Base-by-base conservation (phyloP, 495 filamentous ascomycete genomes). In the Tuber aestivum region DNA sequence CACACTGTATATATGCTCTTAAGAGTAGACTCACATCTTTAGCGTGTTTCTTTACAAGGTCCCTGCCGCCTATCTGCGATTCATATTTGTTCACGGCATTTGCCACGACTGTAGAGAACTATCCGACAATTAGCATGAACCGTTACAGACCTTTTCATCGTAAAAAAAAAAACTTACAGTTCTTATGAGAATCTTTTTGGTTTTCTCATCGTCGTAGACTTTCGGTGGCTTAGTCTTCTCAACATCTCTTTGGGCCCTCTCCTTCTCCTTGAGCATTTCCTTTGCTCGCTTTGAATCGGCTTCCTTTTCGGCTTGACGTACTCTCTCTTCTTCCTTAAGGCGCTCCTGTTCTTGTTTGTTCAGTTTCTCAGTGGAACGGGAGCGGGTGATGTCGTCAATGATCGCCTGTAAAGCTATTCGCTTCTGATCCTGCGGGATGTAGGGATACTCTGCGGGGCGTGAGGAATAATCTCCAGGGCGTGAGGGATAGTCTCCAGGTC, bases 81-180 rank as follows among this genome's bases (percentile, higher is more conserved):
- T 82, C 77, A 41, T 78, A 82, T 65, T 82, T 82, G 41, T 72
- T 76, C 1, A 82, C 80, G 38, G 80, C 77, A 41, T 80, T 82
- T 20, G 80, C 81, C 42, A 82, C 81, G 41, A 82, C 80, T 65
- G 79, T 80, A 27, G 74, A 78, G 73, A 82, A 80, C 80, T 82
- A 50, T 74, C 27, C 23, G 44, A 27, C 65, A 41, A 61, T 76
- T 65, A 76, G 74, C 65, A 82, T 74, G 69, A 27, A 23, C 9
- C 21, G 14, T 27, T 40, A 32, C 40, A 74, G 21, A 21, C 37
- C 20, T 12, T 6, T 74, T n/a, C 48, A 56, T 65, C 18, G 1
- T 10, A n/a, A n/a, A n/a, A n/a, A n/a, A n/a, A 45, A 65, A 37
- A 56, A 75, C 80, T 78, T 74, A 82, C 81, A 48, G 75, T 61